Percentiles rank a stretch among this genome's conserved stretches.
phyloP scores from a whole-genome alignment of 2,329 filamentous ascomycete species.

The Xylaria sp. region DNA sequence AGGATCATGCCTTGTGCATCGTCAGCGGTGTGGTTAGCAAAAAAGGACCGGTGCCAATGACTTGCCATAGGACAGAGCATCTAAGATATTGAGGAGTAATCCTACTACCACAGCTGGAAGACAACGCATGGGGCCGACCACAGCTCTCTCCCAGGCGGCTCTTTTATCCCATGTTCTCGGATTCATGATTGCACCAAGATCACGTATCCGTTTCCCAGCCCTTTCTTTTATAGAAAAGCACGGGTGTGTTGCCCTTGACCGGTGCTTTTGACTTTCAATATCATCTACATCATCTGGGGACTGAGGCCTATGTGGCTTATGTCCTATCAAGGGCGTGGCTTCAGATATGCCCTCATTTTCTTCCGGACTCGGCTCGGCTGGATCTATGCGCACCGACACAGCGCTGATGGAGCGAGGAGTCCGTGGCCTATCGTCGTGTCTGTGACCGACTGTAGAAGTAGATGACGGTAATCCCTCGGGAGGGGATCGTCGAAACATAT shows the following conservation, averaged over 20 bases:
- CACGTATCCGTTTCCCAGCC: conserved; percentile 31
- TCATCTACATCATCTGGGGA: conserved; percentile 45
- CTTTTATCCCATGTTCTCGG: conserved; percentile 76
- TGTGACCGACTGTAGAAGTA: background rate
- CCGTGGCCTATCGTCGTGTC: conserved; percentile 3
- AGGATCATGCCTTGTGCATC: conserved; percentile 77
- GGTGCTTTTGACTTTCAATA: conserved; percentile 58
- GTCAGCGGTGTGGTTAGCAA: conserved; percentile 13
- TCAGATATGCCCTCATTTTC: conserved; percentile 42
- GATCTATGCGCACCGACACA: conserved; percentile 10
- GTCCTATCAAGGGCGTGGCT: conserved; percentile 54
- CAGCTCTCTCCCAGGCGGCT: conserved; percentile 65
- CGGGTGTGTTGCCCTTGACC: conserved; percentile 23
- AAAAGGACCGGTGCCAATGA: background rate
- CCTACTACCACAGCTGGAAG: conserved; percentile 89
- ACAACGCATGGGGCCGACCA: conserved; percentile 72
- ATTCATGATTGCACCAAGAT: conserved; percentile 50
- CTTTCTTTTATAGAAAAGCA: conserved; percentile 38
- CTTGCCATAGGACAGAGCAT: conserved; percentile 87
- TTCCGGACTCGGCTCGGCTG: background rate
- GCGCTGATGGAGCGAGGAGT: conserved; percentile 21
- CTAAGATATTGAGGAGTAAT: conserved; percentile 86
- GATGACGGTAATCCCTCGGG: conserved; percentile 43
- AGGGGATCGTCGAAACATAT: conserved; percentile 56
- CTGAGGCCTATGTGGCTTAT: conserved; percentile 41